phyloP scores from a whole-genome alignment of 2,329 filamentous ascomycete genomes.

The Fusarium nurragi region DNA sequence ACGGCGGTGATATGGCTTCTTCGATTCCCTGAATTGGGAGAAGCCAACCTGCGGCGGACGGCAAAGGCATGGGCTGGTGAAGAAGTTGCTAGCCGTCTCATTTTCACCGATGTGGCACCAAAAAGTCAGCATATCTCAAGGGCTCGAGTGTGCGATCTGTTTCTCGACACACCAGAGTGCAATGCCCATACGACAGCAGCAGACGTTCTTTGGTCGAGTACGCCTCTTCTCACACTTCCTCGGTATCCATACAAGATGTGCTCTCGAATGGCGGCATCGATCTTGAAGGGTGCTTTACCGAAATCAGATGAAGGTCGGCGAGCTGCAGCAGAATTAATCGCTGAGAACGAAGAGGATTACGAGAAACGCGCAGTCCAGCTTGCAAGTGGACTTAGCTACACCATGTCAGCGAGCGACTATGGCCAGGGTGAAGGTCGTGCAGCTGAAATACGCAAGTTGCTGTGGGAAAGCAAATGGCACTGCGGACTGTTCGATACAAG shows the following conservation, averaged over 20 bases:
- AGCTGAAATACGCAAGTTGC: slow-evolving; percentile 78
- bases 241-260: slow-evolving; percentile 99
- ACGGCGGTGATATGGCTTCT: slow-evolving; percentile 94
- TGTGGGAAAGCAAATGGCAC: slow-evolving; percentile 85
- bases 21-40: slow-evolving; percentile 94
- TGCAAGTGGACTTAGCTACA: slow-evolving; percentile 71
- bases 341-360: slow-evolving; percentile 81
- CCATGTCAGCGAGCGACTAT: slow-evolving; percentile 53
- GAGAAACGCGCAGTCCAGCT: slow-evolving; percentile 79
- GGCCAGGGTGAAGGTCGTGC: slow-evolving; percentile 73
- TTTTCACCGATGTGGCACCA: slow-evolving; percentile 96
- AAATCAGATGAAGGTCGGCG: slow-evolving; percentile 71
- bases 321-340: slow-evolving; percentile 80
- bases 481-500: slow-evolving; percentile 91
- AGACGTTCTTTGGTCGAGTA: slow-evolving; percentile 95
- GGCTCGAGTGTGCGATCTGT: slow-evolving; percentile 90
- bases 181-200: slow-evolving; percentile 98
- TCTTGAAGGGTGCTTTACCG: slow-evolving; percentile 88
- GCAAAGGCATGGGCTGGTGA: slow-evolving; percentile 85
- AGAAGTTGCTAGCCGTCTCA: slow-evolving; percentile 84
- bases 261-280: slow-evolving; percentile 95
- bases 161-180: slow-evolving; percentile 96
- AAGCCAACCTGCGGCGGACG: slow-evolving; percentile 82
- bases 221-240: slow-evolving; percentile 87
- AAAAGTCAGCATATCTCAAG: slow-evolving; percentile 94